These are phyloP conservation scores for Ziziphus jujuba DNA, from an alignment of 306 rosid species.

Conservation along the genomic window DNA sequence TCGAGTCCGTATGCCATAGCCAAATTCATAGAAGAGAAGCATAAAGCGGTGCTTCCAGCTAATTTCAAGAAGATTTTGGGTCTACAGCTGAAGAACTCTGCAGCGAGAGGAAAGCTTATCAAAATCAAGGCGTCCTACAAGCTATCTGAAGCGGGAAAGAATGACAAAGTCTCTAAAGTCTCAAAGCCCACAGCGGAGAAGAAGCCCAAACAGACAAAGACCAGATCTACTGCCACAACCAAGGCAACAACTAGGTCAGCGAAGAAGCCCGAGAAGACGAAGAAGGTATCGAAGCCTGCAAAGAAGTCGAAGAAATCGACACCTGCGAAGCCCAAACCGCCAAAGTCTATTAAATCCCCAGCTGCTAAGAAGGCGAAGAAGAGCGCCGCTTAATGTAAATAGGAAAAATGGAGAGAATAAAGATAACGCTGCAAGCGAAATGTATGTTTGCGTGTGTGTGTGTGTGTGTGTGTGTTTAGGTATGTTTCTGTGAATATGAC, in stretches of 20 bases:
- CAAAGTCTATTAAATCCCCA: constrained; percentile 62
- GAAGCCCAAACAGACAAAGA: constrained; percentile 17
- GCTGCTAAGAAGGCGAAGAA: constrained; percentile 57
- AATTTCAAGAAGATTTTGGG: constrained; percentile 75
- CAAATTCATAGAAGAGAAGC: constrained; percentile 86
- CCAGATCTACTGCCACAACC: neutral
- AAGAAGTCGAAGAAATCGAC: constrained; percentile 51
- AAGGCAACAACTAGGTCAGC: constrained; percentile 20
- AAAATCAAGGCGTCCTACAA: constrained; percentile 86
- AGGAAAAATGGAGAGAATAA: neutral
- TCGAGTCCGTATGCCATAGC: constrained; percentile 92
- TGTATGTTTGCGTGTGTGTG: too few relatives aligned
- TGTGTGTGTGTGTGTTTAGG: neutral
- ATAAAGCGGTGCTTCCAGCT: constrained; percentile 60
- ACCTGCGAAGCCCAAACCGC: constrained; percentile 70
- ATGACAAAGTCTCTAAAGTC: constrained; percentile 4
- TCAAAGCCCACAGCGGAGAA: constrained; percentile 1
- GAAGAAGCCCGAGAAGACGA: constrained; percentile 16
- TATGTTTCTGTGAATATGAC: constrained; percentile 1
- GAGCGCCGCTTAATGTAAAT: constrained; percentile 24
- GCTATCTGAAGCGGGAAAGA: constrained; percentile 44
- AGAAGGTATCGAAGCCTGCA: constrained; percentile 5
- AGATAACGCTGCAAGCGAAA: too few relatives aligned
- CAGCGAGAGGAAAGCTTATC: constrained; percentile 58
- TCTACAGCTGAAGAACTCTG: constrained; percentile 78